Conservation (phyloP, 2,329 filamentous ascomycete species). For the Ophioceras dolichostomum region DNA sequence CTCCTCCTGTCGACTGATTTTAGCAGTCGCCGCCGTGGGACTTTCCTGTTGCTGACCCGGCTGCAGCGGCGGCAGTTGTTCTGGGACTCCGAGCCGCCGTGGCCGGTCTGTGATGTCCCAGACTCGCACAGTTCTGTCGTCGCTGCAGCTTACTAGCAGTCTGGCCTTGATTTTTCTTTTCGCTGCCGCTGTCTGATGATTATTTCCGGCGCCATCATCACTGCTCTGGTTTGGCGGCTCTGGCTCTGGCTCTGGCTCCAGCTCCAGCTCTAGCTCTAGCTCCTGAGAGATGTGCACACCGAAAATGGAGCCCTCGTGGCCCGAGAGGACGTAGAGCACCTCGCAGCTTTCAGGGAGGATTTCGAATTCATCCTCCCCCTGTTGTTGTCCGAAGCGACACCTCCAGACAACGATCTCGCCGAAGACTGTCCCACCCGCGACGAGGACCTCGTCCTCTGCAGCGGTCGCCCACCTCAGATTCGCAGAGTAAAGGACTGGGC, state of each 20-base stretch:
- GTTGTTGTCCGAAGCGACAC: conserved; percentile 26
- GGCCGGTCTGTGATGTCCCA: conserved; percentile 65
- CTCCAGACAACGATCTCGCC: conserved; percentile 90
- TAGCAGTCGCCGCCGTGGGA: too few species aligned
- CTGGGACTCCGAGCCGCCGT: conserved; percentile 6
- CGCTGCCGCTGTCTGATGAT: too few species aligned
- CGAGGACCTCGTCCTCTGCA: conserved; percentile 38
- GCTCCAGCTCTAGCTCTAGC: conserved; percentile 21
- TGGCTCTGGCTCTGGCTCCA: conserved; percentile 22
- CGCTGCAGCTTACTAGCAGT: conserved; percentile 84
- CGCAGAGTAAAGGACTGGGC: conserved; percentile 82
- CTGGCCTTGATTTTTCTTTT: conserved; percentile 30
- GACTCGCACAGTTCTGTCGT: conserved; percentile 78
- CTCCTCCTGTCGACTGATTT: too few species aligned
- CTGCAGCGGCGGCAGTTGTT: background rate
- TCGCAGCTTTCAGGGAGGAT: too few species aligned
- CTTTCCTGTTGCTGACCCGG: background rate
- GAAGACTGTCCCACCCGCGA: conserved; percentile 86
- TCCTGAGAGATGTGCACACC: conserved; percentile 66
- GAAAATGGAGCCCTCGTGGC: conserved; percentile 89
- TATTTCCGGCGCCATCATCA: too few species aligned
- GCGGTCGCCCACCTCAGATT: conserved; percentile 45
- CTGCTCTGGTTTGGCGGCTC: background rate
- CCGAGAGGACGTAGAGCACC: conserved; percentile 41
- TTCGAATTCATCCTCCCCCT: too few species aligned